Evolutionary conservation across 495 filamentous ascomycete species (phyloP).

Genomic region (Neurospora discreta): DNA sequence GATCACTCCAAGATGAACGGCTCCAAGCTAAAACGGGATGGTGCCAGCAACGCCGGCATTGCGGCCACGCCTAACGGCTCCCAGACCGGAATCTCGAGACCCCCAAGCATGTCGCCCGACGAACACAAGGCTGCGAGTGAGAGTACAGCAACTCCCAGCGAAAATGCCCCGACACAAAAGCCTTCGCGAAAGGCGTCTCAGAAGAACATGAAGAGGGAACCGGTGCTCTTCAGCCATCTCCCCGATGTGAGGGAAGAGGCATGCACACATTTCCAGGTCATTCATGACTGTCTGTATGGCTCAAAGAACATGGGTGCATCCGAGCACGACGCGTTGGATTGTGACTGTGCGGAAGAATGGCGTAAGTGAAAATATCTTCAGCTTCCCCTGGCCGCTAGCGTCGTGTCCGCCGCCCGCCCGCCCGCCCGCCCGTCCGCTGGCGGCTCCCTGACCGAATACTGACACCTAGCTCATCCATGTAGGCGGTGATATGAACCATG

Average conservation of each 20-base stretch:
- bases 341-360: slow-evolving; percentile 92
- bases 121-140: slow-evolving; percentile 30
- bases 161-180: slow-evolving; percentile 48
- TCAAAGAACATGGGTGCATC: slow-evolving; percentile 82
- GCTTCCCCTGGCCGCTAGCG: background rate
- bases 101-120: slow-evolving; percentile 32
- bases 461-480: slow-evolving; percentile 8
- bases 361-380: slow-evolving; percentile 50
- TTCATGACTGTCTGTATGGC: slow-evolving; percentile 74
- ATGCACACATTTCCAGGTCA: slow-evolving; percentile 63
- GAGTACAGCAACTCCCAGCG: slow-evolving; percentile 27
- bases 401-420: slow-evolving; percentile 4
- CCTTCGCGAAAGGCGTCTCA: slow-evolving; percentile 63
- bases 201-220: slow-evolving; percentile 49
- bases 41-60: slow-evolving; percentile 11
- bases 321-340: slow-evolving; percentile 83
- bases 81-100: slow-evolving; percentile 24
- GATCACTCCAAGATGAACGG: slow-evolving; percentile 20
- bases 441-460: slow-evolving; percentile 7
- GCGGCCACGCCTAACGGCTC: slow-evolving; percentile 28
- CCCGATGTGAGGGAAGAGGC: slow-evolving; percentile 69
- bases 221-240: slow-evolving; percentile 55
- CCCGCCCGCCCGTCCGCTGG: background rate
- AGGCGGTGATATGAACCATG: slow-evolving; percentile 68
- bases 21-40: slow-evolving; percentile 26